These are phyloP conservation scores for Mercurialis annua DNA, from an alignment of 345 rosid species.

Conservation along the genomic window DNA sequence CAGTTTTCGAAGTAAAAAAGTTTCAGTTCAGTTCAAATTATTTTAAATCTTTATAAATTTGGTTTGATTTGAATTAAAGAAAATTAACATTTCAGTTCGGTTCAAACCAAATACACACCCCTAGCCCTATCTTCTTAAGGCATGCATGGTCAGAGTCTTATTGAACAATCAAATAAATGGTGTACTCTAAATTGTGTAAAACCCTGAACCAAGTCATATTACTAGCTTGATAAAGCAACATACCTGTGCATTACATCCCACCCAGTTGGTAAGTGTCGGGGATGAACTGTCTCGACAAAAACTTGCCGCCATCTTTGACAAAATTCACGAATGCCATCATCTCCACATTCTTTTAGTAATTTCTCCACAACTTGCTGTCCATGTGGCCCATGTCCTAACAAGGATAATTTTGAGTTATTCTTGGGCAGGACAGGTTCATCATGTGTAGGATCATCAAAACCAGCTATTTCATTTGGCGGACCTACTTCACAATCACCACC, in stretches of 20 bases:
- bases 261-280: constrained; percentile 83
- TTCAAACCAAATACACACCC: no score
- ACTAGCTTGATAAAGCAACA: neutral
- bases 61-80: no score
- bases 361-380: constrained; percentile 83
- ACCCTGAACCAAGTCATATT: neutral
- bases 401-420: constrained; percentile 60
- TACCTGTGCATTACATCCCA: constrained; percentile 92
- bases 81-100: no score
- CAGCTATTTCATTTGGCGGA: constrained; percentile 17
- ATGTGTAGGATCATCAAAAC: constrained; percentile 25
- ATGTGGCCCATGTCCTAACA: constrained; percentile 96
- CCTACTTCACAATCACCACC: constrained; percentile 28
- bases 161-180: neutral
- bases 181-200: neutral
- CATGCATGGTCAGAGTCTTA: neutral
- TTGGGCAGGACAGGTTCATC: constrained; percentile 33
- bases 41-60: no score
- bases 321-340: constrained; percentile 66
- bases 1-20: no score
- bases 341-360: constrained; percentile 58
- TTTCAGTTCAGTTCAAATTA: no score
- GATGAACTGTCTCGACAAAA: constrained; percentile 72
- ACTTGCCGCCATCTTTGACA: constrained; percentile 96
- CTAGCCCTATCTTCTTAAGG: neutral